Conservation (phyloP, 371 early-diverging fungal genomes). For the Cokeromyces recurvatus region DNA sequence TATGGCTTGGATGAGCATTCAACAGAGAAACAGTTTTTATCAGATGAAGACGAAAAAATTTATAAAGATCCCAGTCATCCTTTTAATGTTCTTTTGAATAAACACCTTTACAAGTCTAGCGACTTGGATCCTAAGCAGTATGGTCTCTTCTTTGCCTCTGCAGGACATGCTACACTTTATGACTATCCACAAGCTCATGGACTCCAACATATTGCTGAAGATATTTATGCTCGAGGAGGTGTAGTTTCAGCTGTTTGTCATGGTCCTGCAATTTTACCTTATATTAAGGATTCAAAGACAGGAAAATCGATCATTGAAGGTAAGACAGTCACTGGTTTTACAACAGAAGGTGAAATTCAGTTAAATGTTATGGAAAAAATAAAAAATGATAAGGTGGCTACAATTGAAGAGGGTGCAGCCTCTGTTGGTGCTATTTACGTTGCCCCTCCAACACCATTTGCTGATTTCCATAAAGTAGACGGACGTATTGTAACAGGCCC, state of each 20-base stretch:
- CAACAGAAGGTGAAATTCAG: constrained; percentile 37
- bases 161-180: constrained; percentile 46
- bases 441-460: constrained; percentile 42
- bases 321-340: constrained; percentile 47
- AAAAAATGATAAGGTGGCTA: constrained; percentile 28
- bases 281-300: constrained; percentile 31
- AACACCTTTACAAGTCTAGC: constrained; percentile 37
- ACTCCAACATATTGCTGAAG: constrained; percentile 41
- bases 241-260: constrained; percentile 53
- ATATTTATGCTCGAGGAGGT: constrained; percentile 46
- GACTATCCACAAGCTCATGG: constrained; percentile 44
- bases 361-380: constrained; percentile 32
- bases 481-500: constrained; percentile 48
- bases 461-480: constrained; percentile 31
- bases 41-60: constrained; percentile 30
- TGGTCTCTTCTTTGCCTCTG: constrained; percentile 51
- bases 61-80: constrained; percentile 36
- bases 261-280: constrained; percentile 50
- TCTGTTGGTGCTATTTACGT: constrained; percentile 33
- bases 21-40: constrained; percentile 27
- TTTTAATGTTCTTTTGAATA: constrained; percentile 38
- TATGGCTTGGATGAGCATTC: constrained; percentile 52
- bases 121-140: constrained; percentile 42
- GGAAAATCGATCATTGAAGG: constrained; percentile 41
- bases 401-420: constrained; percentile 32